phyloP scores from a whole-genome alignment of 2,329 filamentous ascomycete species.

The Hyphodiscus sp. region DNA sequence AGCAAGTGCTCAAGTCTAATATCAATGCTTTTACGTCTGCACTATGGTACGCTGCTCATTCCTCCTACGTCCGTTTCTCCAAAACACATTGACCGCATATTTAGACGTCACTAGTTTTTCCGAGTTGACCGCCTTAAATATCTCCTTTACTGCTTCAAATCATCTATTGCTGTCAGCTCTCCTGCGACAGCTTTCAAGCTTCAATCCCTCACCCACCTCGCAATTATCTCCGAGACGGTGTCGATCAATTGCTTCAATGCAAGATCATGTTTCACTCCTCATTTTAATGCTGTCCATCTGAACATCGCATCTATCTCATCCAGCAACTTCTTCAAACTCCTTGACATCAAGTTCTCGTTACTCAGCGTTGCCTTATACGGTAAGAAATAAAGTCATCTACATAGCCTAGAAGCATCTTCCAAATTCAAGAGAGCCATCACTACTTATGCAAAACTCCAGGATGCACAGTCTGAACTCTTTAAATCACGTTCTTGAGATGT shows the following conservation, averaged over 20 bases:
- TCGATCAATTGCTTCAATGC: background rate
- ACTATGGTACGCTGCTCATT: too few species aligned
- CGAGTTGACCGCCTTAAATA: slow-evolving; percentile 30
- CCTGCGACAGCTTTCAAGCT: slow-evolving; percentile 31
- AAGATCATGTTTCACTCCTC: slow-evolving; percentile 5
- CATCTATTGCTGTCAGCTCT: slow-evolving; percentile 24
- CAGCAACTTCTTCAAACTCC: slow-evolving; percentile 20
- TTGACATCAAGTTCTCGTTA: slow-evolving; percentile 22
- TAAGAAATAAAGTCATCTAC: slow-evolving; percentile 29
- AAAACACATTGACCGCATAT: slow-evolving; percentile 19
- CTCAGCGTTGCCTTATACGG: slow-evolving; percentile 31
- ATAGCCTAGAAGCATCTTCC: too few species aligned
- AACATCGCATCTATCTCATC: slow-evolving; percentile 28
- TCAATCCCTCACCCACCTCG: slow-evolving; percentile 22
- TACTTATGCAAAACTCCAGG: too few species aligned
- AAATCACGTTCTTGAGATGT: too few species aligned
- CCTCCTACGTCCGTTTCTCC: background rate
- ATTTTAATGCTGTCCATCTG: slow-evolving; percentile 14
- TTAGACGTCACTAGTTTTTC: slow-evolving; percentile 36
- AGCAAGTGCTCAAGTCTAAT: too few species aligned
- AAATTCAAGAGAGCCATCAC: too few species aligned
- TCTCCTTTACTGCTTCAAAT: slow-evolving; percentile 32
- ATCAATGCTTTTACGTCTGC: too few species aligned
- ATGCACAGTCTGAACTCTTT: too few species aligned
- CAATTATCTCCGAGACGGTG: slow-evolving; percentile 16